Conservation (phyloP, 192 early-diverging fungal species). For the Chytriomyces confervae region DNA sequence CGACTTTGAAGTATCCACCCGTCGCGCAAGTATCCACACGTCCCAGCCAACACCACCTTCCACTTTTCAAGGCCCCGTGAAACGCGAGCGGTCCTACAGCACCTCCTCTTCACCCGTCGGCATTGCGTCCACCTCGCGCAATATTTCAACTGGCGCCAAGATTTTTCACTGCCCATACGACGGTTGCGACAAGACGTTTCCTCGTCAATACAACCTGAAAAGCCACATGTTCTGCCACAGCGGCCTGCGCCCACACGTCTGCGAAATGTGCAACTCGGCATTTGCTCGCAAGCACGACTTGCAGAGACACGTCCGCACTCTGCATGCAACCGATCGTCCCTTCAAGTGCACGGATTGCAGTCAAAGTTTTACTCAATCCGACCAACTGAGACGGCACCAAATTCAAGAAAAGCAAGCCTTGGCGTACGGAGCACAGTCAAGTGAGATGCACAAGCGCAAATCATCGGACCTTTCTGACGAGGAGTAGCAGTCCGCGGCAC, state of each 20-base stretch:
- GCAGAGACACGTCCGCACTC: slow-evolving; percentile 55
- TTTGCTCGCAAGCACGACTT: slow-evolving; percentile 84
- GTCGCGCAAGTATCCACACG: too few species aligned
- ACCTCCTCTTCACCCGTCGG: too few species aligned
- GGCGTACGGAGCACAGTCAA: not conserved
- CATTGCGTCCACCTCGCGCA: too few species aligned
- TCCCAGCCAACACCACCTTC: too few species aligned
- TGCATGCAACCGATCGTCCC: slow-evolving; percentile 27
- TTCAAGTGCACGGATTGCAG: slow-evolving; percentile 25
- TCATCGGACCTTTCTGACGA: too few species aligned
- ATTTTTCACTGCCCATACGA: slow-evolving; percentile 46
- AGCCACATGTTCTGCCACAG: slow-evolving; percentile 75
- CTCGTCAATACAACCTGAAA: slow-evolving; percentile 81
- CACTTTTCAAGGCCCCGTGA: too few species aligned
- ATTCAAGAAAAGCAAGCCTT: slow-evolving; percentile 22
- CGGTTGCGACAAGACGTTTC: slow-evolving; percentile 73
- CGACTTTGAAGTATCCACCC: too few species aligned
- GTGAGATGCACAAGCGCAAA: too few species aligned
- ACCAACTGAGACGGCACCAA: slow-evolving; percentile 26
- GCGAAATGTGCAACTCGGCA: slow-evolving; percentile 64
- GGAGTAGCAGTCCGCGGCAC: too few species aligned
- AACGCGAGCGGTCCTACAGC: too few species aligned
- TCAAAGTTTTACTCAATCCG: slow-evolving; percentile 17
- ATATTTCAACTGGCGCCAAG: not conserved
- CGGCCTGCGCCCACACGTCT: slow-evolving; percentile 59